Conservation (phyloP, 768 basidiomycete genomes). For the Tulasnella sp. region DNA sequence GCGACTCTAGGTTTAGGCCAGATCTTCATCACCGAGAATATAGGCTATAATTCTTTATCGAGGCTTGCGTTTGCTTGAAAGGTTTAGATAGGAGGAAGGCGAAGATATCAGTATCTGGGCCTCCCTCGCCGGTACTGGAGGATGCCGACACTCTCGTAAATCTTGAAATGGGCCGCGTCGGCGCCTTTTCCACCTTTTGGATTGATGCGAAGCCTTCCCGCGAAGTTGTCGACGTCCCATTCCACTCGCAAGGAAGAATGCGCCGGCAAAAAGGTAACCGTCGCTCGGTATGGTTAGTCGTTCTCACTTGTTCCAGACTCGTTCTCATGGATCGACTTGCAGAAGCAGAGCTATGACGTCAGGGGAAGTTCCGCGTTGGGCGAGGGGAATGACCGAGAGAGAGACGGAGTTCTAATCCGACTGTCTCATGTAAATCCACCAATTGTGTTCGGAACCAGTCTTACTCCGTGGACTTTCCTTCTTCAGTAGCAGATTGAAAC, state of each 20-base stretch:
- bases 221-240: not conserved
- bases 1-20: not conserved
- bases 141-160: not conserved
- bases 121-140: not conserved
- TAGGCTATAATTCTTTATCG: not conserved
- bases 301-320: not conserved
- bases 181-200: not conserved
- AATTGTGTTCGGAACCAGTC: not conserved
- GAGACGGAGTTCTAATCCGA: not conserved
- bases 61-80: constrained; percentile 15
- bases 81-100: not conserved
- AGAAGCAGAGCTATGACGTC: not conserved
- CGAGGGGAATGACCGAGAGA: not conserved
- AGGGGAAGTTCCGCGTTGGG: not conserved
- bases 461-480: not conserved
- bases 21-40: not conserved
- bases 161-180: not conserved
- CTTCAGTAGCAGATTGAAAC: not conserved
- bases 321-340: not conserved
- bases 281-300: not conserved
- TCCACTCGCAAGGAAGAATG: not conserved
- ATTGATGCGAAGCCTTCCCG: not conserved
- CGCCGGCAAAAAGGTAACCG: not conserved
- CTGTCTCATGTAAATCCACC: not conserved
- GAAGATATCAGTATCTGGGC: not conserved